A percentile compares a stretch with the other conserved stretches of the same genome.
phyloP scores from a whole-genome alignment of 1,284 basidiomycete genomes.

The Trametes sp. region DNA sequence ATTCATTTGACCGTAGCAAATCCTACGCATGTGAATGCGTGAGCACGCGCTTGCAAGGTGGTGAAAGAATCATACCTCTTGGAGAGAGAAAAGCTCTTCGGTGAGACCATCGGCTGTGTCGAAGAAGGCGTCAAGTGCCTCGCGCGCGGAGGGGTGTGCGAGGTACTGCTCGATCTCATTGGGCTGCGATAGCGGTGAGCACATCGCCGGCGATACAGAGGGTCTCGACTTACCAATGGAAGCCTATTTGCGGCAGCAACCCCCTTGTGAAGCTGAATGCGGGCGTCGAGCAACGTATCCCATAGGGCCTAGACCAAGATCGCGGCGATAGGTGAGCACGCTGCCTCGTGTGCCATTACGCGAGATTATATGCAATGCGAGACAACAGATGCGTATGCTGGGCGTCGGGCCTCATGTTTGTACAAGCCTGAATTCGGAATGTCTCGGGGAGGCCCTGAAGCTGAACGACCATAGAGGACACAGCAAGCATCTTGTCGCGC shows the following conservation, averaged over 20 bases:
- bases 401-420: too few species aligned
- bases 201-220: neutral
- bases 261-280: conserved; percentile 90
- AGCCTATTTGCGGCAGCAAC: conserved; percentile 69
- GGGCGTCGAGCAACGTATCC: conserved; percentile 85
- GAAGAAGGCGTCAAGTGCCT: conserved; percentile 54
- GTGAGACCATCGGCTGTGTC: conserved; percentile 66
- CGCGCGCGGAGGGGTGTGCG: conserved; percentile 42
- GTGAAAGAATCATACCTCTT: conserved; percentile 55
- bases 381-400: neutral
- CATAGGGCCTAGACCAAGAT: conserved; percentile 68
- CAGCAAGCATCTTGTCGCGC: too few species aligned
- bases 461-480: neutral
- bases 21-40: conserved; percentile 16
- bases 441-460: too few species aligned
- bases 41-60: neutral
- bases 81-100: conserved; percentile 72
- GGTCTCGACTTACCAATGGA: conserved; percentile 51
- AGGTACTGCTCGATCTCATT: conserved; percentile 20
- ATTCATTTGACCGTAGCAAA: conserved; percentile 50
- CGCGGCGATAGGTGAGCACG: conserved; percentile 23
- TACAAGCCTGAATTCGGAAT: too few species aligned
- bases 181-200: conserved; percentile 24
- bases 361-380: neutral
- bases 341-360: neutral